A percentile compares a stretch with the other conserved stretches of the same genome.
Conservation (phyloP, 2,329 filamentous ascomycete genomes). For the Calonectria hawksworthii region DNA sequence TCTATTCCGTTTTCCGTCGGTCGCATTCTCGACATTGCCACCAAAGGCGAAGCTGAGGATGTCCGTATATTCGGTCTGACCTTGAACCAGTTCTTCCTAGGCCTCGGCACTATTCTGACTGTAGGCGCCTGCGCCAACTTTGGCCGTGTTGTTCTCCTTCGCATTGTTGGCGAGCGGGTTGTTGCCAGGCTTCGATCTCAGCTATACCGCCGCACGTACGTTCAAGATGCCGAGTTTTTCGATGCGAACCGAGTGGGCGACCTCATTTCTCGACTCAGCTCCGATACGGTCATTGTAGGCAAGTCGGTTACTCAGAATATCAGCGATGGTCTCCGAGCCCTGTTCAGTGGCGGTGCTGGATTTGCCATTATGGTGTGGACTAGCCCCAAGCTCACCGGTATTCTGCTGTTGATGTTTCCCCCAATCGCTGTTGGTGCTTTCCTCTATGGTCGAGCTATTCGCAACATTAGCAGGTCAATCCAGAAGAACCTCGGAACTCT, state of each 20-base stretch:
- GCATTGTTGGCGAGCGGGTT: conserved; percentile 95
- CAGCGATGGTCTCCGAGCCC: conserved; percentile 91
- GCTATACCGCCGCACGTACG: conserved; percentile 90
- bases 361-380: conserved; percentile 97
- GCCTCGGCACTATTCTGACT: conserved; percentile 81
- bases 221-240: conserved; percentile 99
- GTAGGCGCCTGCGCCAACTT: conserved; percentile 93
- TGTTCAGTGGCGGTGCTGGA: conserved; percentile 91
- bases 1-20: conserved; percentile 97
- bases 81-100: conserved; percentile 89
- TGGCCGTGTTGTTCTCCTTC: conserved; percentile 90
- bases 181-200: conserved; percentile 90
- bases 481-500: conserved; percentile 93
- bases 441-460: conserved; percentile 89
- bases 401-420: conserved; percentile 89
- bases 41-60: conserved; percentile 76
- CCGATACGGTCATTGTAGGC: conserved; percentile 97
- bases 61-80: conserved; percentile 85
- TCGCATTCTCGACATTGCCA: conserved; percentile 93
- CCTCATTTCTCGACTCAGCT: conserved; percentile 93
- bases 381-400: conserved; percentile 88
- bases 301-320: conserved; percentile 99
- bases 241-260: conserved; percentile 98
- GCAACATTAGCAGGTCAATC: conserved; percentile 91
- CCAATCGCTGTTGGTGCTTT: conserved; percentile 92